phyloP scores from a whole-genome alignment of 2,329 filamentous ascomycete species.

The Neophaeococcomyces aloes region DNA sequence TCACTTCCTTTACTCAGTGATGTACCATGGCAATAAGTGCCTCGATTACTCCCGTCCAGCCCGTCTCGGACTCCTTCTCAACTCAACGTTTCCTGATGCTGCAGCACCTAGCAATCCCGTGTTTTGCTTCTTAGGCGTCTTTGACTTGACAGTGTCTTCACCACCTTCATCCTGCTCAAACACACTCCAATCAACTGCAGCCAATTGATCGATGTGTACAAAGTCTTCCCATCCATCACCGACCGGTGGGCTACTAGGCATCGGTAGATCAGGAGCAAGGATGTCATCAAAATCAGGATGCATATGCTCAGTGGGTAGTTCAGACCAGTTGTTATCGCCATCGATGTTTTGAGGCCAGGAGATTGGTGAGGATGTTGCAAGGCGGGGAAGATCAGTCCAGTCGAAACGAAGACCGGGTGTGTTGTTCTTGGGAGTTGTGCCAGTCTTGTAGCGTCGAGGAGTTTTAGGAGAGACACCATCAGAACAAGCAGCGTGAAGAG shows the following conservation, averaged over 20 bases:
- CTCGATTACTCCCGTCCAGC: not conserved
- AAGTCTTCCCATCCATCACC: not conserved
- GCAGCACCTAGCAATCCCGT: not conserved
- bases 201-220: not conserved
- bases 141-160: not conserved
- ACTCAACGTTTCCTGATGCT: not conserved
- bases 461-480: conserved; percentile 34
- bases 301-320: conserved; percentile 19
- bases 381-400: conserved; percentile 28
- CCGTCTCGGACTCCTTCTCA: conserved; percentile 5
- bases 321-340: conserved; percentile 15
- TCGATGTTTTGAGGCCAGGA: conserved; percentile 7
- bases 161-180: not conserved
- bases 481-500: conserved; percentile 13
- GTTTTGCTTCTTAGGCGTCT: conserved; percentile 4
- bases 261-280: conserved; percentile 34
- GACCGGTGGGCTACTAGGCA: conserved; percentile 38
- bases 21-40: too few species aligned
- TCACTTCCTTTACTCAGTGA: too few species aligned
- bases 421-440: not conserved
- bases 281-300: conserved; percentile 30
- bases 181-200: not conserved
- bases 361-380: conserved; percentile 18
- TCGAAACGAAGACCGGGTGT: conserved; percentile 32
- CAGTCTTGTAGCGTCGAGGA: conserved; percentile 28